phyloP scores from a whole-genome alignment of 805 yeast genomes.

The Metschnikowia peoriensis region DNA sequence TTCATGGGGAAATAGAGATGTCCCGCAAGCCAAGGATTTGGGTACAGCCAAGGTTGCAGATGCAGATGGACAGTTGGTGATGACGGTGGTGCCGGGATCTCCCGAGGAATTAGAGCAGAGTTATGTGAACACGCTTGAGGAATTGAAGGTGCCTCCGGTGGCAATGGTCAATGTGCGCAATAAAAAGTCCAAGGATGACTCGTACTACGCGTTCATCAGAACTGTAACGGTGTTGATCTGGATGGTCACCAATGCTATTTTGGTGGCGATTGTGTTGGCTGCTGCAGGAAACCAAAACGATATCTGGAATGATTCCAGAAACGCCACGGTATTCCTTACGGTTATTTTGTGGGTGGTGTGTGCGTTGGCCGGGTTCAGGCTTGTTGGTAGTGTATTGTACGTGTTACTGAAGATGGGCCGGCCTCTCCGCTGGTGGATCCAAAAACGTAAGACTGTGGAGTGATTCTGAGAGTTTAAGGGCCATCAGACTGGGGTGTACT shows the following conservation, averaged over 20 bases:
- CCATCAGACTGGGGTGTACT: neutral
- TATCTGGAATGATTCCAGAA: slow-evolving; percentile 31
- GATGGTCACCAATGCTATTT: slow-evolving; percentile 82
- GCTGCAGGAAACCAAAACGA: slow-evolving; percentile 69
- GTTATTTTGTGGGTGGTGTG: slow-evolving; percentile 94
- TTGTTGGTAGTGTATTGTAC: slow-evolving; percentile 69
- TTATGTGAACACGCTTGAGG: slow-evolving; percentile 63
- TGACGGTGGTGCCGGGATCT: slow-evolving; percentile 60
- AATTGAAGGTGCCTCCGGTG: slow-evolving; percentile 45
- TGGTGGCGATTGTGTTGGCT: slow-evolving; percentile 79
- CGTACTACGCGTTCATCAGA: slow-evolving; percentile 87
- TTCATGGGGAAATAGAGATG: slow-evolving; percentile 97
- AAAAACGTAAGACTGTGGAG: slow-evolving; percentile 18
- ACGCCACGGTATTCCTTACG: slow-evolving; percentile 69
- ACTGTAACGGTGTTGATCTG: slow-evolving; percentile 86
- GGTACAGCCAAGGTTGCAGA: slow-evolving; percentile 74
- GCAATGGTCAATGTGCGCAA: slow-evolving; percentile 15
- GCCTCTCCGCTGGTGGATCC: slow-evolving; percentile 41
- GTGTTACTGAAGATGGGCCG: slow-evolving; percentile 40
- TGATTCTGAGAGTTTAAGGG: neutral
- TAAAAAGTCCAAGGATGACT: slow-evolving; percentile 47
- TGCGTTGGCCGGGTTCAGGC: slow-evolving; percentile 79
- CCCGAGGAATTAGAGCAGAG: slow-evolving; percentile 71
- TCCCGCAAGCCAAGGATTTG: slow-evolving; percentile 60
- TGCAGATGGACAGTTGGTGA: slow-evolving; percentile 38